Percentiles rank a stretch among this genome's conserved stretches.
Conservation (phyloP, 202 grass and related monocot species). For the Tripidium arundinaceum region DNA sequence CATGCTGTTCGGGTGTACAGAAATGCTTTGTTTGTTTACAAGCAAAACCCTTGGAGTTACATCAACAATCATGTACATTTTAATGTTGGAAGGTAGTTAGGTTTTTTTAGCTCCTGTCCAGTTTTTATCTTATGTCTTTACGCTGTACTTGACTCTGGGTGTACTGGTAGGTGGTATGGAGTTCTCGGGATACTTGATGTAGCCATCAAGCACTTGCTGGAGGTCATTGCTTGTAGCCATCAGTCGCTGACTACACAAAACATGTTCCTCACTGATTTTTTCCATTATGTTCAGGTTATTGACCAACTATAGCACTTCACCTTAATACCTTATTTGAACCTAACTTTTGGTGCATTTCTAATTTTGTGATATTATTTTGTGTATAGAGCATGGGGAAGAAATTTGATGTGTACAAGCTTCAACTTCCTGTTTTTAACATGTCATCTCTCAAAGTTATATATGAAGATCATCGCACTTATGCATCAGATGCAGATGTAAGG, state of each 20-base stretch:
- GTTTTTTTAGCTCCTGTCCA: conserved; percentile 29
- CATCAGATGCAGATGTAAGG: conserved; percentile 87
- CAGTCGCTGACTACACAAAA: conserved; percentile 78
- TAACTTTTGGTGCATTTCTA: conserved; percentile 22
- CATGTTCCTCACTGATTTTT: conserved; percentile 87
- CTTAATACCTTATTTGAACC: conserved; percentile 2
- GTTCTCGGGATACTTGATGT: conserved; percentile 88
- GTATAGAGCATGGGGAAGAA: conserved; percentile 70
- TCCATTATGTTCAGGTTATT: conserved; percentile 94
- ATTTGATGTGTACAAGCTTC: conserved; percentile 86
- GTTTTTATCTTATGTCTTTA: conserved; percentile 31
- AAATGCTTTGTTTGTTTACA: conserved; percentile 93
- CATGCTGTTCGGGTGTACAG: conserved; percentile 91
- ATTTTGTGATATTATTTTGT: conserved; percentile 24
- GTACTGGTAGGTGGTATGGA: conserved; percentile 86
- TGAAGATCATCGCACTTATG: conserved; percentile 96
- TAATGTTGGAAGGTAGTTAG: conserved; percentile 88
- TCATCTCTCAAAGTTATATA: conserved; percentile 74
- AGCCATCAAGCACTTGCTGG: conserved; percentile 92
- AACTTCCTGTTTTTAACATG: conserved; percentile 91
- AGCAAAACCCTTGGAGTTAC: conserved; percentile 91
- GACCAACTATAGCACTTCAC: background rate
- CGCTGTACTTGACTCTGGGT: conserved; percentile 22
- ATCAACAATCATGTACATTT: conserved; percentile 98
- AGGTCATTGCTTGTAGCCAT: conserved; percentile 88